Base-by-base conservation (phyloP, 441 rosid species). In the Capsella rubella region DNA sequence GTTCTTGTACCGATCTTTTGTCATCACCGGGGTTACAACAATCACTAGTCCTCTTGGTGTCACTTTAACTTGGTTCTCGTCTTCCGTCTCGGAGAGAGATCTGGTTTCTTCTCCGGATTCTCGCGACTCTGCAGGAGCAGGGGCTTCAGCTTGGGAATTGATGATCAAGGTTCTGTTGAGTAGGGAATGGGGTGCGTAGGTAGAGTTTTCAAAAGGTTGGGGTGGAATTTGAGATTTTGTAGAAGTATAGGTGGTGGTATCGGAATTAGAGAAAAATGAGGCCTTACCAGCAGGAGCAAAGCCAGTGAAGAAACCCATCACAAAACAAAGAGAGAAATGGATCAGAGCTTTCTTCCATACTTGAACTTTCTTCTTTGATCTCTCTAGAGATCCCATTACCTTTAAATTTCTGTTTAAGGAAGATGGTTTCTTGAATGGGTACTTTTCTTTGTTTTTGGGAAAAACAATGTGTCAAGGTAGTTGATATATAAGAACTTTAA, bases 281-380 rank as follows among this genome's bases (percentile, higher is more conserved):
- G 79, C 43, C 42, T 88, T 89, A 18, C 86, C 82, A 3, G 87
- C 71, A 14, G 95, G 97, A 72, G 96, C 92, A 78, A 93, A 87
- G 37, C 99, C 99, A 47, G 86, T 76, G 86, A 93, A 89, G 73
- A 91, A 93, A 14, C 99, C 99, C 91, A 93, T 91, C 15, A 89
- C 87, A 62, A 95, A 93, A 73, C 99, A 95, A 25, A 95, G 60
- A 58, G 84, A 77, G 78, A 95, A 95, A 78, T 89, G 99, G 25
- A 87, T 83, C 6, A 79, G 77, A 37, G 97, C 98, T 84, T 87
- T 92, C 78, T 87, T 89, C 99, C 96, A 95, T 76, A 83, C 14
- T 50, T 81, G 97, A 64, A 74, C 79, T 79, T 83, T 95, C 82
- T 87, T 89, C 87, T 87, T 95, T 64, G 99, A 82, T 84, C 96